Evolutionary conservation across 257 asterid genomes (phyloP).

Genomic region (Solanum pennellii): DNA sequence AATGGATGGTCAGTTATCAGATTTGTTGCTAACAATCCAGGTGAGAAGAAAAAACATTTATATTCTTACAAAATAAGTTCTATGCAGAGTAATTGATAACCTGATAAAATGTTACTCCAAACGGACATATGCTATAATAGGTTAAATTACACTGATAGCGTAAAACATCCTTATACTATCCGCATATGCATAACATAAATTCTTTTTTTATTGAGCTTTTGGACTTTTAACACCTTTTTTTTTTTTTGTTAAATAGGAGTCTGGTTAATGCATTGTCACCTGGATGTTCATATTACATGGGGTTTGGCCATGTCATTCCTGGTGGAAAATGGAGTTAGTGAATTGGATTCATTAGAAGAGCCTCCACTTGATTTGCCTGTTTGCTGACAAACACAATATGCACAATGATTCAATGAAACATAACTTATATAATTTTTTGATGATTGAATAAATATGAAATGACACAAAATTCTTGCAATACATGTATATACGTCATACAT

Average conservation of each 20-base stretch:
- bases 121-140: neutral
- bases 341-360: constrained; percentile 33
- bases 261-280: constrained; percentile 85
- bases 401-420: neutral
- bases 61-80: neutral
- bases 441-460: neutral
- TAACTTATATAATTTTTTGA: neutral
- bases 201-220: neutral
- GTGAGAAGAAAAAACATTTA: constrained; percentile 11
- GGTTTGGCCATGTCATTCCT: constrained; percentile 78
- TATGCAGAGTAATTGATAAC: neutral
- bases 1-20: constrained; percentile 87
- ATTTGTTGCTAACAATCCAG: constrained; percentile 91
- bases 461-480: neutral
- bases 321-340: constrained; percentile 62
- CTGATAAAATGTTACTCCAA: neutral
- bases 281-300: constrained; percentile 78
- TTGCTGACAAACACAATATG: constrained; percentile 15
- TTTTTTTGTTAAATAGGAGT: constrained; percentile 32
- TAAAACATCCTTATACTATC: neutral
- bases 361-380: constrained; percentile 67
- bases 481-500: no score
- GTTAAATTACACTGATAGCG: neutral
- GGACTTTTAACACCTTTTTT: neutral
- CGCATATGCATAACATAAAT: neutral